Evolutionary conservation across 2,329 filamentous ascomycete species (phyloP).

Genomic region (Penicillium sp.): DNA sequence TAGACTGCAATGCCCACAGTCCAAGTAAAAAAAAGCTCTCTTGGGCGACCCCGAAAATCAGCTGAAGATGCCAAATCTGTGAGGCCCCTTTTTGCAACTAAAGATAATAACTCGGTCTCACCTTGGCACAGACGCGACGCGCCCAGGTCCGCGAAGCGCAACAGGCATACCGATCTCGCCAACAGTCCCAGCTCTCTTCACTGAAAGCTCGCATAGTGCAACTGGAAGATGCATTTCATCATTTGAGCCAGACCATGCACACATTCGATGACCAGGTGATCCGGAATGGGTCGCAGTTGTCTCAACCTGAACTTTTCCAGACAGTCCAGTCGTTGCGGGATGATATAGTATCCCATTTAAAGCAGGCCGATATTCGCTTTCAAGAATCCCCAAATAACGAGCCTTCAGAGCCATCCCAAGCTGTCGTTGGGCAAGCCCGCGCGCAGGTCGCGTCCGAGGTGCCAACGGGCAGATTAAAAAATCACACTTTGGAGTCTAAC

Average conservation of each 20-base stretch:
- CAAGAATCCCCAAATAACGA: neutral
- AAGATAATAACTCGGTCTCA: neutral
- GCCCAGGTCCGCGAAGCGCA: constrained; percentile 18
- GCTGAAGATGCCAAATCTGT: constrained; percentile 4
- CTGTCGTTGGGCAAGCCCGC: neutral
- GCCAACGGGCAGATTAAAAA: neutral
- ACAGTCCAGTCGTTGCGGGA: constrained; percentile 9
- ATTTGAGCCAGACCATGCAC: constrained; percentile 6
- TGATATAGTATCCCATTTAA: constrained; percentile 8
- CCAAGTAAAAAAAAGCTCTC: neutral
- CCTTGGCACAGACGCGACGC: constrained; percentile 4
- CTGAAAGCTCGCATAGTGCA: constrained; percentile 13
- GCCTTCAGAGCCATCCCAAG: neutral
- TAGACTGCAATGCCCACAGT: neutral
- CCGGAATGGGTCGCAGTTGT: neutral
- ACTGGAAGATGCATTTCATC: constrained; percentile 9
- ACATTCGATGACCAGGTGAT: constrained; percentile 7
- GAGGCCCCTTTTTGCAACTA: neutral
- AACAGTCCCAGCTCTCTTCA: constrained; percentile 12
- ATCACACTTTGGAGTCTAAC: neutral
- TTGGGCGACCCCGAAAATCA: constrained; percentile 2
- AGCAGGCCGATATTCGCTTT: neutral
- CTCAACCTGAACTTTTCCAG: constrained; percentile 6
- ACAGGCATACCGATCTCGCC: constrained; percentile 17
- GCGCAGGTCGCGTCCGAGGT: neutral